Conservation (phyloP, 169 alveolate genomes). For the Plasmodium coatneyi region DNA sequence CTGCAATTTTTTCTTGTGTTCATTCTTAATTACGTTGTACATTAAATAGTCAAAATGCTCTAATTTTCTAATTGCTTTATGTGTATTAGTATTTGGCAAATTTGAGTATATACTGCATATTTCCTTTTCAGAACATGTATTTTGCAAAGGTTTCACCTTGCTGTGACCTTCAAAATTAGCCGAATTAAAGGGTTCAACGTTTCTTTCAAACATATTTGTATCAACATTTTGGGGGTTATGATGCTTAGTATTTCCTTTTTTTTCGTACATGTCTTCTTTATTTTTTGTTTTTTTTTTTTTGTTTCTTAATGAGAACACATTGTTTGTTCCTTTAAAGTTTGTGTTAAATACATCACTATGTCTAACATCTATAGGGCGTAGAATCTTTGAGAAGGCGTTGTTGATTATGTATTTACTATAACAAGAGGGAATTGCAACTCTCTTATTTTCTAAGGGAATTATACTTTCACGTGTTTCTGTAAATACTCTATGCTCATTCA, state of each 20-base stretch:
- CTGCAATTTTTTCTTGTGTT: neutral
- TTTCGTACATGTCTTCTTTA: neutral
- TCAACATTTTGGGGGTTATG: neutral
- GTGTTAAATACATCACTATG: neutral
- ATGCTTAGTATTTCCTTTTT: neutral
- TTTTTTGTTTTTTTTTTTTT: neutral
- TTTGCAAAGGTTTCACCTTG: neutral
- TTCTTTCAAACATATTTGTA: neutral
- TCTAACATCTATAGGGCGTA: conserved; percentile 11
- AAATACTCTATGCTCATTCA: conserved; percentile 4
- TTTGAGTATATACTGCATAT: conserved; percentile 1
- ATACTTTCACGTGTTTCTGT: conserved; percentile 22
- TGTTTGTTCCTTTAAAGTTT: conserved; percentile 23
- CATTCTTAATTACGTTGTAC: conserved; percentile 11
- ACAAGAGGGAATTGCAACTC: conserved; percentile 14
- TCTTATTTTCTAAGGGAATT: conserved; percentile 44
- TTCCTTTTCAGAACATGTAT: conserved; percentile 29
- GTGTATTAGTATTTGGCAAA: conserved; percentile 8
- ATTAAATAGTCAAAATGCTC: conserved; percentile 16
- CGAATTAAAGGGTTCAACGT: conserved; percentile 11
- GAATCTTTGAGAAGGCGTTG: neutral
- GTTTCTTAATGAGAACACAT: conserved; percentile 40
- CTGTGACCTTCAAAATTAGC: conserved; percentile 8
- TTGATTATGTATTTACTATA: conserved; percentile 4
- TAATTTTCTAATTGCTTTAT: neutral